phyloP scores from a whole-genome alignment of 202 grass and related monocot genomes.

The Carex sylvatica region DNA sequence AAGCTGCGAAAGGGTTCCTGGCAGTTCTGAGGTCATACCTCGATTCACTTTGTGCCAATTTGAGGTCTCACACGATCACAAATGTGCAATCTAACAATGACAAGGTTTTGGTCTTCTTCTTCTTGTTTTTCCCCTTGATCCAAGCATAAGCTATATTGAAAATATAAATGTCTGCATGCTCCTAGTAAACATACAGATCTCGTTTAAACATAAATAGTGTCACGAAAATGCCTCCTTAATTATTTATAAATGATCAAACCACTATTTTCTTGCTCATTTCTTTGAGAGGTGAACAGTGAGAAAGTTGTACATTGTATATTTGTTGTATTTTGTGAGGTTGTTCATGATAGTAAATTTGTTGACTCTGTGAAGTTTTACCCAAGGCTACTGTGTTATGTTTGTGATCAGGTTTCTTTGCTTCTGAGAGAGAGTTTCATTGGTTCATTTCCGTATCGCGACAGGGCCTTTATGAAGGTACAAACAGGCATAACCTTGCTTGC shows the following conservation, averaged over 20 bases:
- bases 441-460: constrained; percentile 75
- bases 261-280: neutral
- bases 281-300: neutral
- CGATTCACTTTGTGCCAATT: constrained; percentile 86
- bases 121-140: neutral
- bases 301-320: neutral
- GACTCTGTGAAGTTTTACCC: neutral
- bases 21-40: constrained; percentile 87
- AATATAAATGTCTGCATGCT: neutral
- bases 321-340: neutral
- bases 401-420: constrained; percentile 88
- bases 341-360: neutral
- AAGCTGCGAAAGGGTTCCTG: constrained; percentile 96
- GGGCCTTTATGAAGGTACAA: constrained; percentile 96
- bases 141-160: neutral
- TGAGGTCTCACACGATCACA: constrained; percentile 96
- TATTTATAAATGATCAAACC: neutral
- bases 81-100: constrained; percentile 99
- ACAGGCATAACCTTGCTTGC: neutral
- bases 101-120: constrained; percentile 54
- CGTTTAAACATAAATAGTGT: neutral
- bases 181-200: neutral
- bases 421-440: constrained; percentile 94
- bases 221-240: neutral
- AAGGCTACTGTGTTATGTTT: constrained; percentile 11